These are phyloP conservation scores for Cladosporium sp. DNA, from an alignment of 2,329 filamentous ascomycete genomes.

Conservation along the genomic window DNA sequence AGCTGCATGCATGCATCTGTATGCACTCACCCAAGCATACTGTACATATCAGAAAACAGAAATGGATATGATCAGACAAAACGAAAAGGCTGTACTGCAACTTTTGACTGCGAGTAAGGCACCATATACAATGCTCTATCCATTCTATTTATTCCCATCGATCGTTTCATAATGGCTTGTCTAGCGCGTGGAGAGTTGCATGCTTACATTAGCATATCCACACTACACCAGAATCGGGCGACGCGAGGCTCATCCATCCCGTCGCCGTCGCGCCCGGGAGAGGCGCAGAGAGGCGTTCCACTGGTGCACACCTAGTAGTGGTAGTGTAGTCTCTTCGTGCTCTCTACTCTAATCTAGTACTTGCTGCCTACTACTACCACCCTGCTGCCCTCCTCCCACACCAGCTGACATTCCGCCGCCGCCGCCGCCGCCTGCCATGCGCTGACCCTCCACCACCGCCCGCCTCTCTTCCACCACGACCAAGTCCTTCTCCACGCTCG, in stretches of 20 bases:
- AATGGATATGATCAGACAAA: too few species aligned
- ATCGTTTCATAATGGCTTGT: not conserved
- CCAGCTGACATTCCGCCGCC: not conserved
- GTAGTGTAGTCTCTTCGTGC: not conserved
- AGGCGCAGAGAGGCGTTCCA: not conserved
- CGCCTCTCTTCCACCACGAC: not conserved
- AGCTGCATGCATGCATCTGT: not conserved
- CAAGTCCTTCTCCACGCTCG: not conserved
- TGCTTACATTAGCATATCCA: too few species aligned
- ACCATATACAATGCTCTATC: not conserved
- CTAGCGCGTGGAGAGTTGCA: conserved; percentile 8
- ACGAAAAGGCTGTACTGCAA: not conserved
- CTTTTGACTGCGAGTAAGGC: not conserved
- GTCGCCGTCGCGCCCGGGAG: not conserved
- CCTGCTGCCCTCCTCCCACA: not conserved
- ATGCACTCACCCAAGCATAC: too few species aligned
- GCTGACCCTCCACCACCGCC: not conserved
- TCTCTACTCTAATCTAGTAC: not conserved
- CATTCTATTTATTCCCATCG: not conserved
- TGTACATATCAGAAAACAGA: too few species aligned
- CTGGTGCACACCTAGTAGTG: not conserved
- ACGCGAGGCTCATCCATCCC: conserved; percentile 2
- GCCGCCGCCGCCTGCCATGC: conserved; percentile 1
- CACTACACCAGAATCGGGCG: not conserved
- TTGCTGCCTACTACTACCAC: not conserved